Percentiles rank a stretch among this genome's conserved stretches.
Conservation (phyloP, 371 early-diverging fungal genomes). For the Smittium culicis region DNA sequence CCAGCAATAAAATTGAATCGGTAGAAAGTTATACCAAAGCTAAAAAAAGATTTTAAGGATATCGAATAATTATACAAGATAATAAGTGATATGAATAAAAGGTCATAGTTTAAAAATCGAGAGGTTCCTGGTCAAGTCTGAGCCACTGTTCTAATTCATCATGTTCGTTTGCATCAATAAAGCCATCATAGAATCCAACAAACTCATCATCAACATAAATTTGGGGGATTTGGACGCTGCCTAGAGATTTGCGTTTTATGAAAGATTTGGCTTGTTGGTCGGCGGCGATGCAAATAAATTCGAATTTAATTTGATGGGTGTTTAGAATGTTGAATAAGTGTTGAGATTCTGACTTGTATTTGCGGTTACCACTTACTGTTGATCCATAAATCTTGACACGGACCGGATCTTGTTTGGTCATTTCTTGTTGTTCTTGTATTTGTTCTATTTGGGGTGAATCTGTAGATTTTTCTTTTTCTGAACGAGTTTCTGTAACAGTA, state of each 20-base stretch:
- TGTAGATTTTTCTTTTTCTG: no score
- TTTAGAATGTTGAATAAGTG: constrained; percentile 26
- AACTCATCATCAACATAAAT: constrained; percentile 53
- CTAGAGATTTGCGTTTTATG: constrained; percentile 41
- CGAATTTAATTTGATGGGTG: constrained; percentile 34
- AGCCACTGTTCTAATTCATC: constrained; percentile 31
- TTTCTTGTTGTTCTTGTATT: no score
- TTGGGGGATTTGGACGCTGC: constrained; percentile 45
- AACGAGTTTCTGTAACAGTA: no score
- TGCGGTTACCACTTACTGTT: constrained; percentile 32
- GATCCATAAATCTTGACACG: constrained; percentile 35
- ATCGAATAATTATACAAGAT: no score
- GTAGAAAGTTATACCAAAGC: no score
- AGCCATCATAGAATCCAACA: constrained; percentile 42
- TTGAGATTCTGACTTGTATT: constrained; percentile 28
- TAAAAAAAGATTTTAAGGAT: no score
- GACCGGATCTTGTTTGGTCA: no score
- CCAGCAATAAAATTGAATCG: no score
- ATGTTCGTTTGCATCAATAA: constrained; percentile 28
- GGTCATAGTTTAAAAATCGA: constrained; percentile 21
- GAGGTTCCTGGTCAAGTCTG: constrained; percentile 31
- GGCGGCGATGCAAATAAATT: constrained; percentile 43
- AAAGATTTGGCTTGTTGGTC: constrained; percentile 48
- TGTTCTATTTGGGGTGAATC: no score
- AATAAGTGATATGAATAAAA: no score